Evolutionary conservation across 495 filamentous ascomycete species (phyloP).

Genomic region (Trichoderma parareesei): DNA sequence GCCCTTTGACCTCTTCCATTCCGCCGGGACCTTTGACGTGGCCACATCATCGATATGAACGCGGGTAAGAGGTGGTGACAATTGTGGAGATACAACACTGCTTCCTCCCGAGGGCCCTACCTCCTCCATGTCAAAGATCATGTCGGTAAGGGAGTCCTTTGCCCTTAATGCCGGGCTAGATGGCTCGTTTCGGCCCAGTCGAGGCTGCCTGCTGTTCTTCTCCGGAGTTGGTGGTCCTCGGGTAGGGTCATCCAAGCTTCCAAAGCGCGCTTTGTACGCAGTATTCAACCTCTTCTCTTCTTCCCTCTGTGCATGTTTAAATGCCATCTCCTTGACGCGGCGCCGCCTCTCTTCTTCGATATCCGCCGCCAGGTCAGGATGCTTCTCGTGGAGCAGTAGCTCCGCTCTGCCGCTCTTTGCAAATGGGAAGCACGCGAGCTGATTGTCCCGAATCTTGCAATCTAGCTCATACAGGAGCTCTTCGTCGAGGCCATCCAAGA

Average conservation of each 20-base stretch:
- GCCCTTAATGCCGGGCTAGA: constrained; percentile 55
- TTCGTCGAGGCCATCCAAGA: constrained; percentile 80
- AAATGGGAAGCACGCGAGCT: constrained; percentile 64
- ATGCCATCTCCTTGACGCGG: constrained; percentile 45
- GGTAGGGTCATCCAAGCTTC: constrained; percentile 47
- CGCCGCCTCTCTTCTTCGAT: constrained; percentile 43
- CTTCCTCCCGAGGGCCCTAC: constrained; percentile 34
- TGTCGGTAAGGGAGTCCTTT: constrained; percentile 57
- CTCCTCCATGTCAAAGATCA: constrained; percentile 96
- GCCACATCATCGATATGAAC: neutral
- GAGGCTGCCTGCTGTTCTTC: constrained; percentile 41
- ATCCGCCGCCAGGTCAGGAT: constrained; percentile 52
- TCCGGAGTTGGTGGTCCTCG: constrained; percentile 46
- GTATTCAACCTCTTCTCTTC: constrained; percentile 49
- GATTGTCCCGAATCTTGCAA: constrained; percentile 69
- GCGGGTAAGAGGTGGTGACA: neutral
- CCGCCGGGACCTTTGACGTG: neutral
- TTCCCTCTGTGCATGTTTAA: constrained; percentile 47
- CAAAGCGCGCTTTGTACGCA: constrained; percentile 37
- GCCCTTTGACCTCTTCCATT: constrained; percentile 9
- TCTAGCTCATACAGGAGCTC: constrained; percentile 73
- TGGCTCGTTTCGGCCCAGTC: constrained; percentile 36
- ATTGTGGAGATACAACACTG: constrained; percentile 15
- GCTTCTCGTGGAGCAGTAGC: constrained; percentile 56
- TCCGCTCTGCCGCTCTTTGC: constrained; percentile 68